Evolutionary conservation across 2,329 filamentous ascomycete genomes (phyloP), one percentile per base, ranked within the genome.

Genomic region (Colletotrichum destructivum): DNA sequence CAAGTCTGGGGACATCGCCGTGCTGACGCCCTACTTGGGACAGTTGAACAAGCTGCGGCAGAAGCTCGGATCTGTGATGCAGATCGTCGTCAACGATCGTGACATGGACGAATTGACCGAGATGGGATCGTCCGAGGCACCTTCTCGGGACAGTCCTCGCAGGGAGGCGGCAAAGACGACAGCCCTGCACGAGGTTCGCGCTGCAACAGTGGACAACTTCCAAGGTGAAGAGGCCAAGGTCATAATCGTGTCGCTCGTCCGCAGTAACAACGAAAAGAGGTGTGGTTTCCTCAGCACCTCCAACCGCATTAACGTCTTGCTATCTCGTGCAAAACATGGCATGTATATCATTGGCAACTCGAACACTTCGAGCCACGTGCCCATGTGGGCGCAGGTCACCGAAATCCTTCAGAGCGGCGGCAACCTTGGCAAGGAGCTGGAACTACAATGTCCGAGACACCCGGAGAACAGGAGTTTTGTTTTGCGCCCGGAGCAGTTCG

Each of bases 191-290:
- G 83, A 82, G 1, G 78, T 92, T 3, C 82, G 88, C 5, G 79
- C 92, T 0, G 90, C 91, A 0, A 94, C 91, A 0, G 87, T 94
- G 0, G 91, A 94, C 78, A 95, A 94, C 74, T 95, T 94, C 66
- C 92, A 95, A 75, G 93, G 93, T 0, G 92, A 95, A 76, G 92
- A 95, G 76, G 90, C 90, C 2, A 91, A 93, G 62, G 82, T 95
- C 11, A 84, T 95, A 0, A 83, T 95, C 3, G 83, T 95, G 0
- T 93, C 91, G 0, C 82, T 95, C 0, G 92, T 94, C 0, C 87
- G 93, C 51, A 93, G 92, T 80, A 95, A 95, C 74, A 72, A 78
- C 0, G 75, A 86, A 9, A 82, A 81, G 11, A 88, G 86, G 7
- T 87, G 87, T 21, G 93, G 93, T 0, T 95, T 95, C 71, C 82